Base-by-base conservation (phyloP, 768 basidiomycete species). In the Suillus decipiens region DNA sequence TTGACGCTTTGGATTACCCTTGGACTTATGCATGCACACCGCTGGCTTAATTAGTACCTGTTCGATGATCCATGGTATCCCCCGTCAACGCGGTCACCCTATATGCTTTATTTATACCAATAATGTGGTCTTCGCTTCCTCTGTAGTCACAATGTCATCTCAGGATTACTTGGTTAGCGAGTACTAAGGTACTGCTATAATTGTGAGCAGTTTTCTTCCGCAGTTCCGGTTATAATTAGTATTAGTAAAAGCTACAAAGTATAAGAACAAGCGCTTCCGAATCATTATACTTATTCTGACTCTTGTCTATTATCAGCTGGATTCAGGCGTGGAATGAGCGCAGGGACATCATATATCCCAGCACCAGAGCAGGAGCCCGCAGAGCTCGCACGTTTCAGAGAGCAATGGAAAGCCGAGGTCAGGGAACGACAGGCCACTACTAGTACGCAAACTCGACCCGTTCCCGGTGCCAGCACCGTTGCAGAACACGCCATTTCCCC, bases 331-430 rank as follows among this genome's bases (percentile, higher is more conserved):
- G 5, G 55, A 17, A 57, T 57, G 56, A 57, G 39, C 17, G 24
- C 56, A 41, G 39, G 39, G 24, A 28, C 39, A 6, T 57, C 39
- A 11, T 17, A 57, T 57, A 41, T 28, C 11, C 37, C 10, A 24
- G 37, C 24, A 24, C 55, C 55, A 39, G 55, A 77, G 59, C 75
- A 75, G 64, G 89, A 88, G 42, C 74, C 85, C 0, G 78, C 80
- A 6, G 92, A 93, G 69, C 86, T 94, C 66, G 82, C 78, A 10
- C 75, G 76, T 50, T 94, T 94, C 74, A 83, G 92, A 75, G 83
- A 85, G 63, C 82, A 82, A 78, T 94, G 92, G 92, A 83, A 83
- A 69, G 80, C 78, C 34, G 91, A 93, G 72, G 81, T 92, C 17
- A 70, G 73, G 55, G 78, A 74, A 65, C 77, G 75, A 48, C 64